Percentiles rank a stretch among this genome's conserved stretches.
Evolutionary conservation across 2,329 filamentous ascomycete species (phyloP).

Genomic region (Aspergillus fructus): DNA sequence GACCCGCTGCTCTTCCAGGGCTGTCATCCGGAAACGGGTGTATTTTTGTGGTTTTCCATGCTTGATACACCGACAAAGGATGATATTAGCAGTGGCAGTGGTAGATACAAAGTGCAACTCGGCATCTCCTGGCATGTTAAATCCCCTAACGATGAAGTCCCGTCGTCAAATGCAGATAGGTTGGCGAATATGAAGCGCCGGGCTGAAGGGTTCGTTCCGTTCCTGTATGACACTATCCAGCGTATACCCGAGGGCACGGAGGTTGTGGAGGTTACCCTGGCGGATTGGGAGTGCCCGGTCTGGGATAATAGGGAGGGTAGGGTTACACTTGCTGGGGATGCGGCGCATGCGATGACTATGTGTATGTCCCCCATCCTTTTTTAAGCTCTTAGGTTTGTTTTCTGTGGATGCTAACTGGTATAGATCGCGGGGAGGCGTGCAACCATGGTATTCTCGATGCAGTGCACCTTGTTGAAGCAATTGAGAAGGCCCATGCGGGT

Average conservation of each 20-base stretch:
- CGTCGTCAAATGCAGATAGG: slow-evolving; percentile 29
- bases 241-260: slow-evolving; percentile 27
- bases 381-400: neutral
- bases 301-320: slow-evolving; percentile 32
- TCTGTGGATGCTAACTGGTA: neutral
- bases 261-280: slow-evolving; percentile 29
- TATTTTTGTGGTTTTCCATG: slow-evolving; percentile 34
- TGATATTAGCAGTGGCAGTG: slow-evolving; percentile 7
- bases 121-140: slow-evolving; percentile 49
- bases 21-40: slow-evolving; percentile 23
- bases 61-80: slow-evolving; percentile 43
- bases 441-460: slow-evolving; percentile 35
- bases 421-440: slow-evolving; percentile 33
- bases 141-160: slow-evolving; percentile 34
- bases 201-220: slow-evolving; percentile 22
- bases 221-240: slow-evolving; percentile 23
- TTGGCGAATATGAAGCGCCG: slow-evolving; percentile 43
- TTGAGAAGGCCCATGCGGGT: slow-evolving; percentile 14
- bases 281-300: slow-evolving; percentile 26
- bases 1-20: slow-evolving; percentile 41
- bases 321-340: slow-evolving; percentile 32
- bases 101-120: slow-evolving; percentile 41
- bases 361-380: slow-evolving; percentile 20
- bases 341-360: slow-evolving; percentile 36
- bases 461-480: slow-evolving; percentile 19